Evolutionary conservation across 1,139 yeast genomes (phyloP).

Genomic region (Suhomyces coccinellae): DNA sequence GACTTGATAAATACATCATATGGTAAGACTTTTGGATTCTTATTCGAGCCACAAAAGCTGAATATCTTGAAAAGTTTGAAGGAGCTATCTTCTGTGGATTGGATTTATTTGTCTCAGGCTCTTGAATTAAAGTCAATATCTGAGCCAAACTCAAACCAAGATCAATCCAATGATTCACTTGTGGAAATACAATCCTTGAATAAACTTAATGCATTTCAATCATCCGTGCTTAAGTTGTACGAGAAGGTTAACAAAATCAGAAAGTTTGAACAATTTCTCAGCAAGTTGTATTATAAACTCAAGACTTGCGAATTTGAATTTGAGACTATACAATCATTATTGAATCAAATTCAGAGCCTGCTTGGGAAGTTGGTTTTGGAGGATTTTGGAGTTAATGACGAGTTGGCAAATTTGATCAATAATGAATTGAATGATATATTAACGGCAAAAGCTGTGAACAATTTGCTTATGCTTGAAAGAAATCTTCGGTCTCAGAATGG

Average conservation of each 20-base stretch:
- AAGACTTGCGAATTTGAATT: slow-evolving; percentile 28
- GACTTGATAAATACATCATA: slow-evolving; percentile 21
- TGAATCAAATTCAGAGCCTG: slow-evolving; percentile 40
- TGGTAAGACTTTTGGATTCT: slow-evolving; percentile 41
- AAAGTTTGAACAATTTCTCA: slow-evolving; percentile 23
- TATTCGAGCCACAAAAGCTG: slow-evolving; percentile 43
- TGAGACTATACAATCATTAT: slow-evolving; percentile 15
- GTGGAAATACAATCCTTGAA: slow-evolving; percentile 44
- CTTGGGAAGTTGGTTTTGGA: slow-evolving; percentile 44
- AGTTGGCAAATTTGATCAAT: slow-evolving; percentile 45
- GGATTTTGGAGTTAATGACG: slow-evolving; percentile 38
- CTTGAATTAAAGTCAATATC: slow-evolving; percentile 37
- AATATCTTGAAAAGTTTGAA: slow-evolving; percentile 27
- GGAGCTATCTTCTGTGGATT: slow-evolving; percentile 39
- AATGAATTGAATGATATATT: slow-evolving; percentile 36
- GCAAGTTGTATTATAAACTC: slow-evolving; percentile 21
- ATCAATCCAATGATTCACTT: slow-evolving; percentile 20
- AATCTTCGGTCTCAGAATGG: background rate
- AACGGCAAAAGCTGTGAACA: slow-evolving; percentile 22
- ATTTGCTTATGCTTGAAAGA: background rate
- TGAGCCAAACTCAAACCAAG: slow-evolving; percentile 8
- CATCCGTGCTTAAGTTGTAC: slow-evolving; percentile 25
- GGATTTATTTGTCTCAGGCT: slow-evolving; percentile 59
- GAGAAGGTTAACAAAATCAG: slow-evolving; percentile 36
- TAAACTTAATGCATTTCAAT: slow-evolving; percentile 42